Conservation (phyloP, 805 yeast species). For the Candida odintsovae region DNA sequence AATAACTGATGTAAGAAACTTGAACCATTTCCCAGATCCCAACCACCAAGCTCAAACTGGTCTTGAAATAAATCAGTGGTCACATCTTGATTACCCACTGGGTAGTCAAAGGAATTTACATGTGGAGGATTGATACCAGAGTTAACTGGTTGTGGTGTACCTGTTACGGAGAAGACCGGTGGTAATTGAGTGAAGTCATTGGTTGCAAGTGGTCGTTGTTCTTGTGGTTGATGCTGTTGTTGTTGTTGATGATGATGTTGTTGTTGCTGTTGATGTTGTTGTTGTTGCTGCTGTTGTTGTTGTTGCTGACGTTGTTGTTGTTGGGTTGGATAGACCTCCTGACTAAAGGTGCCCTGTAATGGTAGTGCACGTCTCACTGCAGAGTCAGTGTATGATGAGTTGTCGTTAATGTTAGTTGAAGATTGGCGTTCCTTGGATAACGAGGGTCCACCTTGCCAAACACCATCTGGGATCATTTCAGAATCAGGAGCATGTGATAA, state of each 20-base stretch:
- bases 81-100: background rate
- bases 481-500: background rate
- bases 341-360: background rate
- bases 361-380: background rate
- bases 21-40: background rate
- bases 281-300: too few species aligned
- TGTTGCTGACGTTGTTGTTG: too few species aligned
- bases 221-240: too few species aligned
- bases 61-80: background rate
- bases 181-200: background rate
- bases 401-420: background rate
- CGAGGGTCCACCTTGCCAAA: background rate
- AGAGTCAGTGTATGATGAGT: background rate
- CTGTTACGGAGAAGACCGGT: background rate
- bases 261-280: too few species aligned
- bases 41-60: background rate
- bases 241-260: too few species aligned
- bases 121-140: background rate
- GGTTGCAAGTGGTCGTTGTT: background rate
- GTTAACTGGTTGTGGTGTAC: background rate
- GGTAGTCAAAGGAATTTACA: background rate
- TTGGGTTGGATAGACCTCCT: background rate
- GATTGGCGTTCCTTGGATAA: background rate
- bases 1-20: slow-evolving; percentile 1
- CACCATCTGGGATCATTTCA: background rate